Conservation (phyloP, 345 rosid species). For the Dipteronia dyeriana region DNA sequence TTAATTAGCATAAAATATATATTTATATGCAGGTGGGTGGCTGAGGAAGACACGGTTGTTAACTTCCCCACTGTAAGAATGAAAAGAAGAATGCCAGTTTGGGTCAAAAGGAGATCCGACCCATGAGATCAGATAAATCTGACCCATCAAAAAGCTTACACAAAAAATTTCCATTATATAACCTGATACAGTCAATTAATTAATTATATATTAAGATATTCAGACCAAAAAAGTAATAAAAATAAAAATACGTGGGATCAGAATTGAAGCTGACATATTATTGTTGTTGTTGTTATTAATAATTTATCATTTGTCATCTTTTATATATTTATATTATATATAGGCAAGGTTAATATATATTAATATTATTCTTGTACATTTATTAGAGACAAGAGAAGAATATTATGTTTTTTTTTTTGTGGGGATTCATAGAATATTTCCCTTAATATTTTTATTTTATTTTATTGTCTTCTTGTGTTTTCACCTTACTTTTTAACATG, state of each 20-base stretch:
- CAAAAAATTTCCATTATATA: constrained; percentile 12
- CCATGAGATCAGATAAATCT: constrained; percentile 1
- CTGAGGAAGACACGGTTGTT: constrained; percentile 78
- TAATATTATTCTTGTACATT: neutral
- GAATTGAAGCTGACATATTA: constrained; percentile 6
- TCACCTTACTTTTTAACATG: too few species aligned
- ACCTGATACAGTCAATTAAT: neutral
- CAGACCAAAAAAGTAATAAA: neutral
- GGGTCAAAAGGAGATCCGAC: constrained; percentile 64
- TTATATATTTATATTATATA: neutral
- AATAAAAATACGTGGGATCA: constrained; percentile 15
- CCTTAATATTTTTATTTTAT: too few species aligned
- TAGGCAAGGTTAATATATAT: neutral
- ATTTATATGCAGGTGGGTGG: constrained; percentile 63
- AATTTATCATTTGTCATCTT: neutral
- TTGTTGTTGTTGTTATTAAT: neutral
- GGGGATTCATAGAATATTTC: too few species aligned
- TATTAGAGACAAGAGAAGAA: neutral
- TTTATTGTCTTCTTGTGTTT: too few species aligned
- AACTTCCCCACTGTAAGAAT: constrained; percentile 91
- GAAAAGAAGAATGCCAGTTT: constrained; percentile 83
- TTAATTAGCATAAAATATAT: neutral
- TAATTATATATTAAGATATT: too few species aligned
- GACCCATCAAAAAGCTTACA: neutral
- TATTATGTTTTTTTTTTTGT: neutral